These are phyloP conservation scores for Escovopsis sp. DNA, from an alignment of 2,329 filamentous ascomycete genomes.

Conservation along the genomic window DNA sequence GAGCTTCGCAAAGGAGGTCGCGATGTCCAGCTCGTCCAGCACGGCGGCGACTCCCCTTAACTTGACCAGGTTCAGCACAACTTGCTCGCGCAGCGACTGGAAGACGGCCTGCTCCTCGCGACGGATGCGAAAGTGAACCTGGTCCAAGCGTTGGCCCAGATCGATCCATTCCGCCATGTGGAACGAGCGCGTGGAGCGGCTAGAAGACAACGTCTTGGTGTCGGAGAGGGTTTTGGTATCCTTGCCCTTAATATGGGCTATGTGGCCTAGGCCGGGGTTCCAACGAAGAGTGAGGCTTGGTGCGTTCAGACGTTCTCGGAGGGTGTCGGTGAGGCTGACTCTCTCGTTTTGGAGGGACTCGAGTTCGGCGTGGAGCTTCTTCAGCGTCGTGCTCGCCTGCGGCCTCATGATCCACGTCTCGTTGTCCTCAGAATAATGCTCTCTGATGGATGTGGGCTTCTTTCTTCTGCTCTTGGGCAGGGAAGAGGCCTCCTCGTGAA, in stretches of 20 bases:
- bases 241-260: slow-evolving; percentile 79
- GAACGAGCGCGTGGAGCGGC: slow-evolving; percentile 73
- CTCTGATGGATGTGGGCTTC: slow-evolving; percentile 31
- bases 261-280: slow-evolving; percentile 76
- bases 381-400: slow-evolving; percentile 50
- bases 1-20: slow-evolving; percentile 69
- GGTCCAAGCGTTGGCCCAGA: slow-evolving; percentile 67
- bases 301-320: slow-evolving; percentile 48
- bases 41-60: slow-evolving; percentile 82
- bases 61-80: slow-evolving; percentile 70
- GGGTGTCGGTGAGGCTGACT: slow-evolving; percentile 37
- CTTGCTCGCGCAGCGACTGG: slow-evolving; percentile 53
- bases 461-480: slow-evolving; percentile 41
- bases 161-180: slow-evolving; percentile 72
- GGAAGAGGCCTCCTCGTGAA: slow-evolving; percentile 36
- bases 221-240: slow-evolving; percentile 34
- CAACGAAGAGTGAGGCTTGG: slow-evolving; percentile 65
- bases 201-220: slow-evolving; percentile 48
- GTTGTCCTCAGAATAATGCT: slow-evolving; percentile 45
- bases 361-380: slow-evolving; percentile 54
- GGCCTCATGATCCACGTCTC: slow-evolving; percentile 52
- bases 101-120: slow-evolving; percentile 76
- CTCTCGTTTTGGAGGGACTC: slow-evolving; percentile 46
- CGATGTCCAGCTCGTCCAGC: slow-evolving; percentile 84
- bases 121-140: slow-evolving; percentile 61